Conservation (phyloP, 345 rosid species). For the Salix exigua region DNA sequence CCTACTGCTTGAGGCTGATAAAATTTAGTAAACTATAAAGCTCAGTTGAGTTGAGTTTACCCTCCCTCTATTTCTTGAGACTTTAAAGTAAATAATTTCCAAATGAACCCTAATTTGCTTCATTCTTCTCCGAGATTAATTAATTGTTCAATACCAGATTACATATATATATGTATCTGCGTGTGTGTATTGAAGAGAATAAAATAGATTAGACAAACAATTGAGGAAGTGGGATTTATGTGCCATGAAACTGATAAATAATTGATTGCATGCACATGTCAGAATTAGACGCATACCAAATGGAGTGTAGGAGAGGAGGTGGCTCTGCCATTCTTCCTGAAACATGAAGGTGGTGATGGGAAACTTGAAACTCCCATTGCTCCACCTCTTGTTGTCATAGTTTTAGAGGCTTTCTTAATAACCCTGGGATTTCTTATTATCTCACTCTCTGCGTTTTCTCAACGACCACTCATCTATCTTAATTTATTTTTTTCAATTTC, state of each 20-base stretch:
- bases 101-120: not conserved
- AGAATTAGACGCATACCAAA: conserved; percentile 36
- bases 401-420: not conserved
- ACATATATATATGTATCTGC: too few relatives aligned
- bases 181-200: too few relatives aligned
- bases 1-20: not conserved
- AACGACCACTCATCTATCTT: conserved; percentile 1
- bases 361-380: conserved; percentile 54
- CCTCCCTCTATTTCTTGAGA: not conserved
- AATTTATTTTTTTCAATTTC: not conserved
- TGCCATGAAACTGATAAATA: too few relatives aligned
- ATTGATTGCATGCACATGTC: not conserved
- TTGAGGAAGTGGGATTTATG: too few relatives aligned
- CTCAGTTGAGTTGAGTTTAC: not conserved
- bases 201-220: too few relatives aligned
- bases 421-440: not conserved
- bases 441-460: not conserved
- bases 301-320: conserved; percentile 20
- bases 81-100: not conserved
- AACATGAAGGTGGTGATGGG: conserved; percentile 45
- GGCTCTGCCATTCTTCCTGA: conserved; percentile 31
- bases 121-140: not conserved
- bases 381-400: conserved; percentile 54
- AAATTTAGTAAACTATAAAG: too few relatives aligned
- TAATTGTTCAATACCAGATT: not conserved